Evolutionary conservation across 2,329 filamentous ascomycete genomes (phyloP), one percentile per base, ranked within the genome.

Genomic region (Emmonsiellopsis sp.): DNA sequence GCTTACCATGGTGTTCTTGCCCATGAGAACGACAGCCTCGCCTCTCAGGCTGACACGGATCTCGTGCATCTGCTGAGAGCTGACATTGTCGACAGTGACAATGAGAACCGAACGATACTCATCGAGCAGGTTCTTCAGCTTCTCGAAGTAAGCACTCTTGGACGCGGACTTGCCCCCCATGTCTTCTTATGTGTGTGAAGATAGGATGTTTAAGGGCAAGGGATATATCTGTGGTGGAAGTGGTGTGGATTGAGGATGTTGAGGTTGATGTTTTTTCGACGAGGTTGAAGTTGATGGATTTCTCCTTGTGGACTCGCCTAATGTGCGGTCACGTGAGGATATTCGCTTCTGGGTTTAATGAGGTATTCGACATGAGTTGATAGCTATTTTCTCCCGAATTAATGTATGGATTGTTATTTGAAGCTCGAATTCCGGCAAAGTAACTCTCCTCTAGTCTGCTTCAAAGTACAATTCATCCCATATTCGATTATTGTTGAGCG

Each of bases 31-130:
- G 67, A 97, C 87, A 78, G 84, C 91, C 77, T 95, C 79, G 60
- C 86, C 86, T 75, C 93, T 91, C 75, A 98, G 87, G 70, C 89
- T 78, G 70, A 86, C 79, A 76, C 93, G 88, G 77, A 98, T 97
- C 85, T 98, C 93, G 89, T 98, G 93, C 94, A 98, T 98, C 86
- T 98, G 94, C 85, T 98, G 93, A 67, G 93, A 98, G 77, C 86
- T 89, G 85, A 98, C 93, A 98, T 97, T 98, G 89, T 97, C 89
- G 73, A 92, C 86, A 73, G 73, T 84, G 76, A 95, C 91, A 76
- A 98, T 91, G 89, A 98, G 97, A 81, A 97, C 87, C 72, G 87
- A 92, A 76, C 84, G 84, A 87, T 94, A 97, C 76, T 90, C 86
- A 81, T 97, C 89, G 76, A 98, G 86, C 76, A 97, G 85, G 77